A percentile compares a stretch with the other conserved stretches of the same genome.
These are phyloP conservation scores for Backusella sp. DNA, from an alignment of 192 early-diverging fungal genomes.

Conservation along the genomic window DNA sequence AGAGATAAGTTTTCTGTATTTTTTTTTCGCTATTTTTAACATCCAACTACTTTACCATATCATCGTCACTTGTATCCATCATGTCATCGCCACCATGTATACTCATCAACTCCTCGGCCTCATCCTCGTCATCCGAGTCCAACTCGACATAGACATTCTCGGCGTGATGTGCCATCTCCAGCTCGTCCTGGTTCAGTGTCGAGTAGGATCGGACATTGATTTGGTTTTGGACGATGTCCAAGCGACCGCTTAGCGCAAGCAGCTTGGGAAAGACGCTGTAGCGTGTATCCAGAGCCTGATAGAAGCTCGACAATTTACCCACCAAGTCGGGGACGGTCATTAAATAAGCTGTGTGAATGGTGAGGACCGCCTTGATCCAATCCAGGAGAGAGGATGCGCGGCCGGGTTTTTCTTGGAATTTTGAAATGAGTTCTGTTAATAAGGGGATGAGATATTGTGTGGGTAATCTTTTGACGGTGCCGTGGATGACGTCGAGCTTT, in stretches of 20 bases:
- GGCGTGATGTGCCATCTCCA: slow-evolving; percentile 40
- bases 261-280: slow-evolving; percentile 46
- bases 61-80: slow-evolving; percentile 13
- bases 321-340: slow-evolving; percentile 57
- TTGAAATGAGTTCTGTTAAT: slow-evolving; percentile 45
- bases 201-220: slow-evolving; percentile 39
- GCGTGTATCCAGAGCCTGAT: slow-evolving; percentile 48
- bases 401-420: slow-evolving; percentile 49
- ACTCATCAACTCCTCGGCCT: slow-evolving; percentile 18
- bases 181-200: slow-evolving; percentile 24
- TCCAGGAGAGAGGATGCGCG: slow-evolving; percentile 42
- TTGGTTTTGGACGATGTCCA: slow-evolving; percentile 53
- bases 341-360: slow-evolving; percentile 54
- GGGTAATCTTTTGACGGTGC: slow-evolving; percentile 49
- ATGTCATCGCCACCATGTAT: slow-evolving; percentile 14
- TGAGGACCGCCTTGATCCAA: slow-evolving; percentile 52
- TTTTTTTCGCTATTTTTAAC: not conserved
- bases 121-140: slow-evolving; percentile 34
- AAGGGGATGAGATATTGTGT: slow-evolving; percentile 50
- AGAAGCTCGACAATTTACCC: slow-evolving; percentile 48
- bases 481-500: slow-evolving; percentile 31
- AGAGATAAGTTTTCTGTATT: not conserved
- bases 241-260: slow-evolving; percentile 46
- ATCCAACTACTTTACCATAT: not conserved
- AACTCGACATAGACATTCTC: slow-evolving; percentile 48